A percentile compares a stretch with the other conserved stretches of the same genome.
Conservation (phyloP, 768 basidiomycete genomes). For the Lentinula sp. region DNA sequence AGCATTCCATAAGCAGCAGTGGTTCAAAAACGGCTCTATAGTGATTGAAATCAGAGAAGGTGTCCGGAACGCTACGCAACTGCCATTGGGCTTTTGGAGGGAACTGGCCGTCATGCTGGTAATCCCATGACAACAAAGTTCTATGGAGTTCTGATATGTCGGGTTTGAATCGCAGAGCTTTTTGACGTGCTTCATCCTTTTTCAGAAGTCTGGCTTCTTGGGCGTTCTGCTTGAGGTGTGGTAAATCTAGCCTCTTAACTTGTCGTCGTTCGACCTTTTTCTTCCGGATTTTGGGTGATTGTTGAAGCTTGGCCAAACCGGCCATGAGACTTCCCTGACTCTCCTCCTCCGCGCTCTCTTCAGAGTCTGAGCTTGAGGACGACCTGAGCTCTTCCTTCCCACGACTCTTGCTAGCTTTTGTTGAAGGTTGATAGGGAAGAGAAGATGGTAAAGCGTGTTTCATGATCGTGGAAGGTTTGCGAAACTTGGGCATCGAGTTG, state of each 20-base stretch:
- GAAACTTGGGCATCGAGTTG: constrained; percentile 35
- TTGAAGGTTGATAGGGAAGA: constrained; percentile 10
- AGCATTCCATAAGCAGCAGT: constrained; percentile 80
- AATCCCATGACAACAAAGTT: constrained; percentile 80
- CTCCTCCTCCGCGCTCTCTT: constrained; percentile 44
- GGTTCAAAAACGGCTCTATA: constrained; percentile 81
- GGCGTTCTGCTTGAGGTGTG: constrained; percentile 32
- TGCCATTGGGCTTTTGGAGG: constrained; percentile 48
- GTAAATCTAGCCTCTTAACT: constrained; percentile 56
- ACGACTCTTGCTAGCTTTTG: background rate
- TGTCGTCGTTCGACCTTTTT: constrained; percentile 55
- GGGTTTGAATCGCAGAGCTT: constrained; percentile 69
- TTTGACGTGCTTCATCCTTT: constrained; percentile 56
- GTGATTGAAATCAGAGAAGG: constrained; percentile 56
- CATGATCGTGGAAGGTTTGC: constrained; percentile 15
- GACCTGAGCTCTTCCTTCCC: constrained; percentile 32
- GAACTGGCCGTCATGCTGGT: constrained; percentile 54
- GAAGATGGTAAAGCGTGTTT: constrained; percentile 11
- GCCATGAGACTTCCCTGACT: constrained; percentile 39
- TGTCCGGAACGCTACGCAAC: constrained; percentile 49
- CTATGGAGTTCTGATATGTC: constrained; percentile 77
- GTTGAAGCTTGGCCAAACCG: constrained; percentile 53
- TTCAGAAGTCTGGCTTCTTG: constrained; percentile 45
- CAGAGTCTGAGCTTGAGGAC: constrained; percentile 25
- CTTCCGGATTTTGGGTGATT: constrained; percentile 54